These are phyloP conservation scores for Penicillium pulvis DNA, from an alignment of 495 filamentous ascomycete genomes.

Conservation along the genomic window DNA sequence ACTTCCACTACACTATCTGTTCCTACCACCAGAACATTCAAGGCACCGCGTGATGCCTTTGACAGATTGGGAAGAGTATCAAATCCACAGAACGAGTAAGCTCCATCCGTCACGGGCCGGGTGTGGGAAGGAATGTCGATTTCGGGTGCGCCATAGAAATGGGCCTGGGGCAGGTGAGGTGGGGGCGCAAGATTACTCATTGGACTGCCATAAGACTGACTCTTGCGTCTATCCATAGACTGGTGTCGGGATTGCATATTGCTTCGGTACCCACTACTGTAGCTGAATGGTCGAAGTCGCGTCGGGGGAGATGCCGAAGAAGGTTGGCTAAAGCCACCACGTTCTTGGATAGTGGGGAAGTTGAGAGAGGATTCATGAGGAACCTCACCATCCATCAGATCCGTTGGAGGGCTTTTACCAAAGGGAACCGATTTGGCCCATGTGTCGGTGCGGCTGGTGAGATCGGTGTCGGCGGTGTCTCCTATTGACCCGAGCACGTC, in stretches of 20 bases:
- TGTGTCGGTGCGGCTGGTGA: slow-evolving; percentile 43
- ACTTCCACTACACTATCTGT: slow-evolving; percentile 76
- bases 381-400: slow-evolving; percentile 45
- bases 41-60: slow-evolving; percentile 52
- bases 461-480: slow-evolving; percentile 37
- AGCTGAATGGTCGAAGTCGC: slow-evolving; percentile 47
- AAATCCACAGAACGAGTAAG: slow-evolving; percentile 78
- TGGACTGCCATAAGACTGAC: slow-evolving; percentile 47
- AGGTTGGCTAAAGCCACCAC: slow-evolving; percentile 51
- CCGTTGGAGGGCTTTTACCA: slow-evolving; percentile 51
- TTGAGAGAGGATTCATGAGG: slow-evolving; percentile 47
- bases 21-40: slow-evolving; percentile 74
- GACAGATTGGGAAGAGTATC: slow-evolving; percentile 61
- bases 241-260: slow-evolving; percentile 42
- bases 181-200: slow-evolving; percentile 61
- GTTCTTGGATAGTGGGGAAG: slow-evolving; percentile 40
- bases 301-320: slow-evolving; percentile 53
- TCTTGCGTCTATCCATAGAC: slow-evolving; percentile 44
- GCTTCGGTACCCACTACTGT: slow-evolving; percentile 44
- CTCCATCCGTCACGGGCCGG: slow-evolving; percentile 50
- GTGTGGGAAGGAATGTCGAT: slow-evolving; percentile 44
- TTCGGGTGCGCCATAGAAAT: slow-evolving; percentile 64
- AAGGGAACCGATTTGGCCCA: slow-evolving; percentile 54
- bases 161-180: slow-evolving; percentile 79
- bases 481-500: slow-evolving; percentile 42